phyloP scores from a whole-genome alignment of 768 basidiomycete species.

The Tephrocybe sp. region DNA sequence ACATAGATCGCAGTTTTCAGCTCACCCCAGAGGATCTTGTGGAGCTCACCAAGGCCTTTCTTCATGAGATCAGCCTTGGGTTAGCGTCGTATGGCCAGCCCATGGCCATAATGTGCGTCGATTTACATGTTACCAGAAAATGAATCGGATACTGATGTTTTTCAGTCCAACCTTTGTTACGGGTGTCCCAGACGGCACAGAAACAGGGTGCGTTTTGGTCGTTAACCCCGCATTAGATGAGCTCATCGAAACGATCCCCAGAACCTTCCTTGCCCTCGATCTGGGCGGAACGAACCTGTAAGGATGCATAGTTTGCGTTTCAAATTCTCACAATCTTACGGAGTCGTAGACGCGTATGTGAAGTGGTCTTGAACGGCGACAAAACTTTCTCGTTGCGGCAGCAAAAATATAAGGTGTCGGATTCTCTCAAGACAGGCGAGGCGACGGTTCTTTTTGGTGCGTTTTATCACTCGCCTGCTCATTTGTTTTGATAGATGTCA shows the following conservation, averaged over 20 bases:
- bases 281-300: constrained; percentile 97
- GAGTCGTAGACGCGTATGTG: constrained; percentile 81
- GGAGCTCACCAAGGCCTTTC: constrained; percentile 73
- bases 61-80: constrained; percentile 76
- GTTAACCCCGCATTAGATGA: background rate
- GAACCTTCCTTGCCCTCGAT: constrained; percentile 94
- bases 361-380: constrained; percentile 88
- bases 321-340: constrained; percentile 11
- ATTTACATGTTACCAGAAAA: background rate
- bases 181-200: constrained; percentile 91
- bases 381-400: constrained; percentile 87
- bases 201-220: constrained; percentile 67
- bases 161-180: constrained; percentile 89
- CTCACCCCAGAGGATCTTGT: constrained; percentile 59
- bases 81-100: constrained; percentile 68
- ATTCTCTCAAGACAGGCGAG: constrained; percentile 90
- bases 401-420: constrained; percentile 96
- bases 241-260: constrained; percentile 27
- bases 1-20: constrained; percentile 72
- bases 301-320: constrained; percentile 25
- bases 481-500: constrained; percentile 2
- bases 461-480: background rate
- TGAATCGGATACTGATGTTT: constrained; percentile 10
- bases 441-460: constrained; percentile 82
- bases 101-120: constrained; percentile 90